Evolutionary conservation across 495 filamentous ascomycete species (phyloP).

Genomic region (Sordaria brevicollis): DNA sequence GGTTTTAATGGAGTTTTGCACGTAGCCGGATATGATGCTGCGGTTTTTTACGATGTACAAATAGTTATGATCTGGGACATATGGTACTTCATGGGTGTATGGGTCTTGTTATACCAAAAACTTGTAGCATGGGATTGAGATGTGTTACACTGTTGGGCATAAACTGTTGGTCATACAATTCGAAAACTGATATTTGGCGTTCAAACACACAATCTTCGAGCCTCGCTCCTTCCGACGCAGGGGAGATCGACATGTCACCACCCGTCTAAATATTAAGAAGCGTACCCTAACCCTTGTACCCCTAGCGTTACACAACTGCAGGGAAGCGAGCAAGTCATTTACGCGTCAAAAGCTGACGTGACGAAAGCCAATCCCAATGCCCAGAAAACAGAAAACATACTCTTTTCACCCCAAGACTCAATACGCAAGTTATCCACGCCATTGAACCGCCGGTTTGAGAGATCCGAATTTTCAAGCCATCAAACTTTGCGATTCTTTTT

Average conservation of each 20-base stretch:
- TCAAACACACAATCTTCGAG: background rate
- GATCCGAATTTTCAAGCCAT: background rate
- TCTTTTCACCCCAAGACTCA: background rate
- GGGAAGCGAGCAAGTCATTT: background rate
- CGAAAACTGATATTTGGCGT: background rate
- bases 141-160: background rate
- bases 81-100: background rate
- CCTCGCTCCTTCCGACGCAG: background rate
- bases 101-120: background rate
- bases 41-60: background rate
- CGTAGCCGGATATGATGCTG: background rate
- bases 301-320: background rate
- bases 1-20: background rate
- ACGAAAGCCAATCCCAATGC: background rate
- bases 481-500: background rate
- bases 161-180: background rate
- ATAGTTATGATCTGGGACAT: background rate
- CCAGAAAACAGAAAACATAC: background rate
- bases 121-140: background rate
- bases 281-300: background rate
- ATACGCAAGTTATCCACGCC: background rate
- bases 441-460: background rate
- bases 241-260: background rate
- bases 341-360: conserved; percentile 1
- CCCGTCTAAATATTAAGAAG: background rate